Conservation (phyloP, 176 grass and related monocot genomes). For the Areca catechu region DNA sequence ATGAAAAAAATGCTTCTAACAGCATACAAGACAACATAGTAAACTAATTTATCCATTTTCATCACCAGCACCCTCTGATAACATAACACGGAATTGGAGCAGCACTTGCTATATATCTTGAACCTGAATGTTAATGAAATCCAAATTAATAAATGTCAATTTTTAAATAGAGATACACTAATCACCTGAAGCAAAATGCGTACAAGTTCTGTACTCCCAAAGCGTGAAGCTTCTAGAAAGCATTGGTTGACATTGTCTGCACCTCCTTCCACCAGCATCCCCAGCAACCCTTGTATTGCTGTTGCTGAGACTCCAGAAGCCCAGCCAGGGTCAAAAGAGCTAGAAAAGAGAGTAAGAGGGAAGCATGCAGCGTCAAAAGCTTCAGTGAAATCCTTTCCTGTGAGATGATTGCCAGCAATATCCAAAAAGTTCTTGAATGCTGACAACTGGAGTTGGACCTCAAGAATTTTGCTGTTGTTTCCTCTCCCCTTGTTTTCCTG, state of each 20-base stretch:
- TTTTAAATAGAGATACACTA: not conserved
- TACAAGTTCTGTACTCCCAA: conserved; percentile 93
- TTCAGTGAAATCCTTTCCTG: conserved; percentile 93
- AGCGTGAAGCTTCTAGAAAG: conserved; percentile 92
- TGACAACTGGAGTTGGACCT: conserved; percentile 69
- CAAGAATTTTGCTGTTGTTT: conserved; percentile 62
- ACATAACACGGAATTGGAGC: too few relatives aligned
- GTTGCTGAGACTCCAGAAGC: conserved; percentile 57
- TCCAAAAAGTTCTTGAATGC: conserved; percentile 93
- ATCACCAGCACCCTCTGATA: too few relatives aligned
- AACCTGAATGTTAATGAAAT: too few relatives aligned
- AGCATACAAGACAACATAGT: too few relatives aligned
- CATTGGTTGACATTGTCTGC: conserved; percentile 99
- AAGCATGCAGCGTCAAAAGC: conserved; percentile 98
- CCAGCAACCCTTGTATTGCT: conserved; percentile 73
- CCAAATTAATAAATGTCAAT: too few relatives aligned
- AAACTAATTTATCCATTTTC: too few relatives aligned
- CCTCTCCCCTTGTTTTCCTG: conserved; percentile 40
- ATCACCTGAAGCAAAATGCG: conserved; percentile 80
- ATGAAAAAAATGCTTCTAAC: too few relatives aligned
- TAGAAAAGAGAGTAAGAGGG: conserved; percentile 89
- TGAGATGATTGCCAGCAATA: conserved; percentile 79
- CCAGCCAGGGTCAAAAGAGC: conserved; percentile 75
- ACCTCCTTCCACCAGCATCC: conserved; percentile 87
- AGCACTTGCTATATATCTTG: too few relatives aligned